A percentile compares a stretch with the other conserved stretches of the same genome.
Evolutionary conservation across 1,284 basidiomycete species (phyloP).

Genomic region (Ceratobasidium sp.): DNA sequence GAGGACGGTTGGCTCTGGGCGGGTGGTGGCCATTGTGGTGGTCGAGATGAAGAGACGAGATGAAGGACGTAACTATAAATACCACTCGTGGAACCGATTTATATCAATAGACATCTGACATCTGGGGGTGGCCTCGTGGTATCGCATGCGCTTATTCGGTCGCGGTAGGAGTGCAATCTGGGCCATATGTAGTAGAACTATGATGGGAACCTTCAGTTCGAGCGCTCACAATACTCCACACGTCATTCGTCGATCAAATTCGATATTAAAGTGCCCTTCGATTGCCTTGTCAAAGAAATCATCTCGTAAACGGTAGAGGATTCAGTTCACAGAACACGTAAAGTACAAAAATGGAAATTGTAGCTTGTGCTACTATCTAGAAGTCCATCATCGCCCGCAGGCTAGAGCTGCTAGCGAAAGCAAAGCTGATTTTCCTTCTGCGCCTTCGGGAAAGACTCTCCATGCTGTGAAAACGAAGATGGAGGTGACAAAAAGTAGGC

Average conservation of each 20-base stretch:
- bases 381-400: constrained; percentile 66
- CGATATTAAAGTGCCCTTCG: not conserved
- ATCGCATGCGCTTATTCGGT: constrained; percentile 4
- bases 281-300: not conserved
- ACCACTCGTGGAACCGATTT: not conserved
- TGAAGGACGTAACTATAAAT: not conserved
- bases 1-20: constrained; percentile 28
- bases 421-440: constrained; percentile 57
- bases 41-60: not conserved
- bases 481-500: constrained; percentile 41
- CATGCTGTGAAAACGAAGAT: constrained; percentile 36
- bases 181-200: not conserved
- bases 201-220: not conserved
- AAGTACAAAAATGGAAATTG: constrained; percentile 54
- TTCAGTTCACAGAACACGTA: not conserved
- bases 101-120: not conserved
- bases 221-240: not conserved
- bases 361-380: constrained; percentile 74
- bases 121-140: not conserved
- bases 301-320: not conserved
- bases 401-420: constrained; percentile 66
- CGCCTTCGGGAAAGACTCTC: constrained; percentile 52
- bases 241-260: not conserved
- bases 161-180: not conserved
- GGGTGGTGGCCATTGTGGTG: constrained; percentile 11